These are phyloP conservation scores for Spergularia azorica DNA, from an alignment of 179 eudicot species.

Conservation along the genomic window DNA sequence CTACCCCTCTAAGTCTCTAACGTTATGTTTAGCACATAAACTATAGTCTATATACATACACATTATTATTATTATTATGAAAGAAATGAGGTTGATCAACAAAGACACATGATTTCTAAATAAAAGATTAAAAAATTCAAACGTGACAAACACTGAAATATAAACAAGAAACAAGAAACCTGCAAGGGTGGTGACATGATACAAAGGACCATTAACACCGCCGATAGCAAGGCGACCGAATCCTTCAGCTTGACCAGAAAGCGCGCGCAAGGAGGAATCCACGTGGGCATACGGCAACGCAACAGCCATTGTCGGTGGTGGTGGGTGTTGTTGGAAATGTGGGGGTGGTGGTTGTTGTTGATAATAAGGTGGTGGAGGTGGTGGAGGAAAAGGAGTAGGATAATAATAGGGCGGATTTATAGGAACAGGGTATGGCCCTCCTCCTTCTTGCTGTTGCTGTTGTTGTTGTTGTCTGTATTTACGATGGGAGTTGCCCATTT, in stretches of 20 bases:
- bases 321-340: not conserved
- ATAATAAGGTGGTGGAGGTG: slow-evolving; percentile 6
- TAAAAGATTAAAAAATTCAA: too few relatives aligned
- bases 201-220: slow-evolving; percentile 64
- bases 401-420: slow-evolving; percentile 31
- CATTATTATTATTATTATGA: too few relatives aligned
- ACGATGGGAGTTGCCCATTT: slow-evolving; percentile 45
- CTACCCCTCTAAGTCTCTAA: too few relatives aligned
- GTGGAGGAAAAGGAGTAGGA: slow-evolving; percentile 24
- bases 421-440: not conserved
- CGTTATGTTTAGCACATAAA: too few relatives aligned
- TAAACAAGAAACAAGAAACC: slow-evolving; percentile 31
- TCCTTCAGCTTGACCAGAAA: slow-evolving; percentile 82
- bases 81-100: too few relatives aligned
- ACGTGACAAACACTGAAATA: not conserved
- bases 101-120: too few relatives aligned
- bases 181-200: slow-evolving; percentile 58
- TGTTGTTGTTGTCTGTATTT: slow-evolving; percentile 25
- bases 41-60: too few relatives aligned
- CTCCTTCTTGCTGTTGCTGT: not conserved
- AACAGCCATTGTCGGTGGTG: slow-evolving; percentile 25
- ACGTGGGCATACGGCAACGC: slow-evolving; percentile 57
- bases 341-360: not conserved
- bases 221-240: slow-evolving; percentile 77
- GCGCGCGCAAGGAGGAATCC: slow-evolving; percentile 57